These are phyloP conservation scores for Arabis alpina DNA, from an alignment of 345 rosid species.

Conservation along the genomic window DNA sequence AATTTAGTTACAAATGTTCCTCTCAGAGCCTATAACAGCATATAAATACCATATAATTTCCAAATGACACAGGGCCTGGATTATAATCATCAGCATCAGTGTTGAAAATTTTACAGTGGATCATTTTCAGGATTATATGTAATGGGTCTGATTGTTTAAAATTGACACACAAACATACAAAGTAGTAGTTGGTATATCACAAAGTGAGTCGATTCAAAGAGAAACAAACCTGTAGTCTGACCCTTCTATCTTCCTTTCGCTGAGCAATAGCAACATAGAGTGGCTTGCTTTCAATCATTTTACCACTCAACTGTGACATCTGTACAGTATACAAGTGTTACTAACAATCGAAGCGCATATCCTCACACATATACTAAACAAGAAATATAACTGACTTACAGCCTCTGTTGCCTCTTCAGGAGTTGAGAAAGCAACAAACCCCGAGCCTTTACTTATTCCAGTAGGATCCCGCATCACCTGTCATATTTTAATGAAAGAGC, in stretches of 20 bases:
- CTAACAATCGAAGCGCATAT: background rate
- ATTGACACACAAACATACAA: background rate
- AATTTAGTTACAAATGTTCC: background rate
- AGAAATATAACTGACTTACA: constrained; percentile 52
- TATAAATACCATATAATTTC: background rate
- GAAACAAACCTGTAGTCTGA: constrained; percentile 42
- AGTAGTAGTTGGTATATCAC: constrained; percentile 22
- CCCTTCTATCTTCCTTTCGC: constrained; percentile 48
- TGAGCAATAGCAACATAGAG: constrained; percentile 48
- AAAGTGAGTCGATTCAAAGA: constrained; percentile 15
- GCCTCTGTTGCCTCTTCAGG: constrained; percentile 90
- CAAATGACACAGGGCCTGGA: background rate
- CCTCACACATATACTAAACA: background rate
- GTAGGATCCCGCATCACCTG: constrained; percentile 89
- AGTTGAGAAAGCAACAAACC: constrained; percentile 82
- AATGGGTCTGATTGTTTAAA: background rate
- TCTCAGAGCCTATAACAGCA: background rate
- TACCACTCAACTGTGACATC: constrained; percentile 46
- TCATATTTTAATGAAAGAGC: background rate
- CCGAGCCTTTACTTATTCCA: constrained; percentile 82
- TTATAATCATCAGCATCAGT: background rate
- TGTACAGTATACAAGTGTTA: constrained; percentile 14
- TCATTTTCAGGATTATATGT: background rate
- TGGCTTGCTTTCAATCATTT: constrained; percentile 46
- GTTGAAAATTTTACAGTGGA: background rate